Evolutionary conservation across 371 early-diverging fungal species (phyloP).

Genomic region (Rhizopus sp.): DNA sequence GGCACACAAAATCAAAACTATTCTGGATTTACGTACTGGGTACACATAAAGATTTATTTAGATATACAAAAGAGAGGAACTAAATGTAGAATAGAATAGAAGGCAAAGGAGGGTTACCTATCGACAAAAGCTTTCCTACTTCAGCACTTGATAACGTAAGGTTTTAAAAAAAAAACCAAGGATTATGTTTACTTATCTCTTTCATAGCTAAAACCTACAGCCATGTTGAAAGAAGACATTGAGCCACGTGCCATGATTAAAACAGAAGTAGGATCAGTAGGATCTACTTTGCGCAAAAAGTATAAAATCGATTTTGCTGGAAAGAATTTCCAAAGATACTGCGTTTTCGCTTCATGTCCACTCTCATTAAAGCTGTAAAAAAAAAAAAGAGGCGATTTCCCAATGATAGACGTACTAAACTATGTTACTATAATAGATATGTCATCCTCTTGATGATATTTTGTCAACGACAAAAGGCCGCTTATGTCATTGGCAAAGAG

Average conservation of each 20-base stretch:
- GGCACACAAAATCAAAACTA: constrained; percentile 28
- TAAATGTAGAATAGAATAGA: constrained; percentile 14
- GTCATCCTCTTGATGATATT: constrained; percentile 29
- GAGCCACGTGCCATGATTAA: neutral
- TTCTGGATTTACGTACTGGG: constrained; percentile 21
- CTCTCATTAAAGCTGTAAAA: constrained; percentile 41
- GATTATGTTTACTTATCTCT: neutral
- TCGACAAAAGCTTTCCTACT: constrained; percentile 38
- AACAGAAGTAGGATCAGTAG: constrained; percentile 1
- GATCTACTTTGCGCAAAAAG: constrained; percentile 27
- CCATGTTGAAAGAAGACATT: neutral
- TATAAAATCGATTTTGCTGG: constrained; percentile 47
- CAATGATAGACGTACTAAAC: neutral
- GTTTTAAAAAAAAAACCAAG: neutral
- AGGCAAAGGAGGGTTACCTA: constrained; percentile 30
- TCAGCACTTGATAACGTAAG: constrained; percentile 25
- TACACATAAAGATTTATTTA: neutral
- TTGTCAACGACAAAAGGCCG: constrained; percentile 46
- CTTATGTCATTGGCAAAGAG: constrained; percentile 48
- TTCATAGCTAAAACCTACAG: constrained; percentile 3
- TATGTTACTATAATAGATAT: constrained; percentile 26
- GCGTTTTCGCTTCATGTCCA: constrained; percentile 38
- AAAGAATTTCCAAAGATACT: constrained; percentile 44
- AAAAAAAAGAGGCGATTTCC: neutral
- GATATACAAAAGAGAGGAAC: neutral